Evolutionary conservation across 371 early-diverging fungal genomes (phyloP).

Genomic region (Saksenaea vasiformis): DNA sequence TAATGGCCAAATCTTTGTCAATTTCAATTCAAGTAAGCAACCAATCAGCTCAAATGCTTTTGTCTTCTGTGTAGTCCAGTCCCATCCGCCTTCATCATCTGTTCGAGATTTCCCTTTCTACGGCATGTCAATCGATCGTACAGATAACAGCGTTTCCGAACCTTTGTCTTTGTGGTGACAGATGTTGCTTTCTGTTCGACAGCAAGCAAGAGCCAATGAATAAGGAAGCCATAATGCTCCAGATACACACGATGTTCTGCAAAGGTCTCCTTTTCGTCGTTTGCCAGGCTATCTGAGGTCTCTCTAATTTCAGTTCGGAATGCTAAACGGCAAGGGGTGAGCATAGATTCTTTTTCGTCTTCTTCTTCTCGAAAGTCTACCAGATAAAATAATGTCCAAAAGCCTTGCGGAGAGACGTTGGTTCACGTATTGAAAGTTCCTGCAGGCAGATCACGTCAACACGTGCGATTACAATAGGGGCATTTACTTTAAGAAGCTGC

Average conservation of each 20-base stretch:
- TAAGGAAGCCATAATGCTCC: constrained; percentile 78
- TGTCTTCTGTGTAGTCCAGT: constrained; percentile 62
- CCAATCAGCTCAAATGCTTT: constrained; percentile 56
- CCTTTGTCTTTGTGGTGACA: constrained; percentile 35
- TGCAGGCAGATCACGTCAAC: constrained; percentile 9
- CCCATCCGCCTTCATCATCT: constrained; percentile 43
- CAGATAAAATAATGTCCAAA: constrained; percentile 66
- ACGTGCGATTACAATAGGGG: background rate
- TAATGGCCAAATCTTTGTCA: constrained; percentile 80
- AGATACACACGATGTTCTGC: constrained; percentile 61
- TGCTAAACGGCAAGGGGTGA: constrained; percentile 38
- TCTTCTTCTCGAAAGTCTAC: constrained; percentile 33
- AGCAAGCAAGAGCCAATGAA: constrained; percentile 69
- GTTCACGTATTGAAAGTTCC: constrained; percentile 36
- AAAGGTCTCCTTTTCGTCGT: constrained; percentile 68
- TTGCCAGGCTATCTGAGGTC: constrained; percentile 60
- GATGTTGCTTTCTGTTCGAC: constrained; percentile 61
- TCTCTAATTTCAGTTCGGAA: constrained; percentile 64
- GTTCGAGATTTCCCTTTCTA: constrained; percentile 31
- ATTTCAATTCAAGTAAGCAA: constrained; percentile 63
- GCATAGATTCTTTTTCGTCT: constrained; percentile 23
- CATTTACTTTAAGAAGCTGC: constrained; percentile 73
- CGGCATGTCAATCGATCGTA: background rate
- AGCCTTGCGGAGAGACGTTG: constrained; percentile 39
- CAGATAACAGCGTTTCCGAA: background rate